Base-by-base conservation (phyloP, 2,329 filamentous ascomycete genomes). In the Phialophora macrospora region DNA sequence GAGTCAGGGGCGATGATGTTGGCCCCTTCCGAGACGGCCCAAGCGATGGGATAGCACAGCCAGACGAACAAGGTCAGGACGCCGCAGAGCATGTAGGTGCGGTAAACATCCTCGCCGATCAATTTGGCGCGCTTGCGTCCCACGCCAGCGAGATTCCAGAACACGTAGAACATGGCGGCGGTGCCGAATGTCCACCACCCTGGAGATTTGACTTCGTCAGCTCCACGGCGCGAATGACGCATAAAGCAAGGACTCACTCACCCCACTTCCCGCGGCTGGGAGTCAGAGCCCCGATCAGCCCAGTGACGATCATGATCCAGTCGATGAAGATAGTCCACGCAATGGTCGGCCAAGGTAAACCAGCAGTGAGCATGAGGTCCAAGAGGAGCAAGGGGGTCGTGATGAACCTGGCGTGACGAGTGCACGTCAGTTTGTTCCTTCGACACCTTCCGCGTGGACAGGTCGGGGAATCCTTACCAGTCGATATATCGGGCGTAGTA, bases 401-500 rank as follows among this genome's bases (percentile, higher is more conserved):
- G 68, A 88, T 74, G 44, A 77, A 80, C 86, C 86, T 88, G 71
- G 24, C 11, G n/a, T 41, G 4, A 24, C 26, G 6, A 24, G 44
- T 22, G 11, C 20, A 14, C n/a, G 30, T 57, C 32, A 57, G 55
- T 32, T 7, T 14, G 20, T 44, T 44, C 89, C 84, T 46, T 38
- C 4, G 46, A 41, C 34, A 28, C 20, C 4, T 12, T 5, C 34
- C 30, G 12, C 48, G 17, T 28, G 48, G 5, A 28, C 48, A 17
- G 4, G 12, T 32, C n/a, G 17, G 30, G 30, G 7, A 56, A 1
- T 20, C 69, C 69, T 83, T 62, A 65, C 86, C 86, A 88, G 70
- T 88, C 86, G 66, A 89, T 84, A 75, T 88, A 89, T 49, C 87
- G 80, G 34, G 86, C 86, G 69, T 87, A 89, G 76, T 87, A 89